These are phyloP conservation scores for Limnanthes douglasii DNA, from an alignment of 345 rosid genomes.

Conservation along the genomic window DNA sequence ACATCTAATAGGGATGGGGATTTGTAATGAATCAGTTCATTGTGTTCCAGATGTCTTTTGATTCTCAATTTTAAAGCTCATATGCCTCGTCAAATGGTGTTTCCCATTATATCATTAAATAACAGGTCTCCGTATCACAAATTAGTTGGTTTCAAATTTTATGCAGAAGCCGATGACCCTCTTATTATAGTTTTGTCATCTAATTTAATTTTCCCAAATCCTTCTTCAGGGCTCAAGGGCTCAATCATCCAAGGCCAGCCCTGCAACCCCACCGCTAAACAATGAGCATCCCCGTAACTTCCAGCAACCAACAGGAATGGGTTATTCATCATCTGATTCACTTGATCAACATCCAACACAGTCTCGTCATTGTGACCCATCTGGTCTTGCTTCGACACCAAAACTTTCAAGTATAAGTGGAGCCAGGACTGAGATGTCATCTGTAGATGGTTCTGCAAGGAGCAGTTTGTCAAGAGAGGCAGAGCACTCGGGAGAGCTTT, in stretches of 20 bases:
- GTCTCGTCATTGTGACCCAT: conserved; percentile 22
- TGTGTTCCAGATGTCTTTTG: too few relatives aligned
- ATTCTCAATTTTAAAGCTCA: too few relatives aligned
- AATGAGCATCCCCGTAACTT: conserved; percentile 39
- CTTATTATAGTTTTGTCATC: too few relatives aligned
- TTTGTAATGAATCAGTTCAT: too few relatives aligned
- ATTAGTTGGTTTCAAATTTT: too few relatives aligned
- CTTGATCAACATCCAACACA: conserved; percentile 38
- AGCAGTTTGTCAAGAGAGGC: conserved; percentile 67
- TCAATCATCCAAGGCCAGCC: conserved; percentile 54
- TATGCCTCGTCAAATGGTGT: too few relatives aligned
- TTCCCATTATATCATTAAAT: too few relatives aligned
- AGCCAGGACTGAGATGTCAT: conserved; percentile 63
- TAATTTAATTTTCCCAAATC: too few relatives aligned
- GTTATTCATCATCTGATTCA: conserved; percentile 52
- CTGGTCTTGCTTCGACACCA: conserved; percentile 51
- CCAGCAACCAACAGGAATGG: conserved; percentile 27
- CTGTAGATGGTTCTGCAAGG: conserved; percentile 54
- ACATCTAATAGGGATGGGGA: too few relatives aligned
- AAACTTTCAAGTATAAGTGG: conserved; percentile 59
- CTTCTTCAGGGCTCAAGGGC: conserved; percentile 33
- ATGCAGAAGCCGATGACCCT: too few relatives aligned
- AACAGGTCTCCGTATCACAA: too few relatives aligned
- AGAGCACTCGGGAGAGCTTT: conserved; percentile 63
- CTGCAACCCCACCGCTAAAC: conserved; percentile 67